phyloP scores from a whole-genome alignment of 257 asterid genomes.

The Fraxinus quadrangulata region DNA sequence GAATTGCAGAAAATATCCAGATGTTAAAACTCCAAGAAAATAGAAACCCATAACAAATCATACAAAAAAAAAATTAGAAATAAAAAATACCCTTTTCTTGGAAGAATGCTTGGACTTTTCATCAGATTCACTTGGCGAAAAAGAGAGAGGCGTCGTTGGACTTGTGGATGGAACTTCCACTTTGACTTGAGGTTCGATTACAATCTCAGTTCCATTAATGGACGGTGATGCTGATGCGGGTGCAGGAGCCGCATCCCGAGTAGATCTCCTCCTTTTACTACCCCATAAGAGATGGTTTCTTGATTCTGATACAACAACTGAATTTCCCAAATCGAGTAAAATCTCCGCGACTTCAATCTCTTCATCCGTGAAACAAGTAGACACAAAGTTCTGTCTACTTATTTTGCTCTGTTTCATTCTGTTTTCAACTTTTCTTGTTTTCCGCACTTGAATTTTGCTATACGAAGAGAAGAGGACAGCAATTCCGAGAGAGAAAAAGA shows the following conservation, averaged over 20 bases:
- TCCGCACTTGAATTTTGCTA: background rate
- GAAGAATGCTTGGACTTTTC: slow-evolving; percentile 35
- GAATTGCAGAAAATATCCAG: background rate
- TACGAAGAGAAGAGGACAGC: background rate
- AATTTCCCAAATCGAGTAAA: slow-evolving; percentile 38
- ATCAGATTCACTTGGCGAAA: slow-evolving; percentile 55
- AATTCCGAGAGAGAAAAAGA: background rate
- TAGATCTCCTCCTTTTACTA: slow-evolving; percentile 45
- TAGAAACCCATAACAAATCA: background rate
- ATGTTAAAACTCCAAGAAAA: background rate
- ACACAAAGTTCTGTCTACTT: background rate
- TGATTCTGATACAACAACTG: slow-evolving; percentile 7
- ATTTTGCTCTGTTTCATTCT: slow-evolving; percentile 29
- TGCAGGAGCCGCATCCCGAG: background rate
- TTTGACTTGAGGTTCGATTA: slow-evolving; percentile 30
- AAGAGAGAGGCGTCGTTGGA: slow-evolving; percentile 66
- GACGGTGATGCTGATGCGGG: slow-evolving; percentile 13
- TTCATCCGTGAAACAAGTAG: slow-evolving; percentile 24
- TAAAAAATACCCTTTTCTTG: slow-evolving; percentile 40
- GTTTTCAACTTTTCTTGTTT: background rate
- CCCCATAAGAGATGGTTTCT: slow-evolving; percentile 36
- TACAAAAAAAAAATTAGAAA: background rate
- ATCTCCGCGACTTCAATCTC: slow-evolving; percentile 49
- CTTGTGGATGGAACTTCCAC: slow-evolving; percentile 37
- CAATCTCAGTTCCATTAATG: background rate